phyloP scores from a whole-genome alignment of 768 basidiomycete species.

The Kockovaella imperatae region DNA sequence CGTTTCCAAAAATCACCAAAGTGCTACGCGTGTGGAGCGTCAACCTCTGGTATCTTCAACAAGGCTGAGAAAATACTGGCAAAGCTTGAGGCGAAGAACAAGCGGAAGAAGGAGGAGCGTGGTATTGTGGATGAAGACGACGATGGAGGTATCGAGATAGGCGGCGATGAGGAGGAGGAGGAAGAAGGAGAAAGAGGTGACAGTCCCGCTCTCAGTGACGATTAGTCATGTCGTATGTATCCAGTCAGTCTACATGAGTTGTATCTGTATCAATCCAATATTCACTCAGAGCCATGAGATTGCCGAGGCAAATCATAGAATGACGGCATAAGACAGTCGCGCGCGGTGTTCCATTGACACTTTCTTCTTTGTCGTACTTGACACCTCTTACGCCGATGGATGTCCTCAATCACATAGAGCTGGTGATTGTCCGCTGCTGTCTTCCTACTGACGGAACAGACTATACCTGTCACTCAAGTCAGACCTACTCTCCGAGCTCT shows the following conservation, averaged over 20 bases:
- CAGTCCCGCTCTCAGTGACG: too few species aligned
- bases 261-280: too few species aligned
- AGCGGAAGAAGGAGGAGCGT: conserved; percentile 49
- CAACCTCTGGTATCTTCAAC: conserved; percentile 95
- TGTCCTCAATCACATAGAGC: neutral
- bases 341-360: neutral
- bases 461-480: conserved; percentile 18
- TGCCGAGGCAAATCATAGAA: neutral
- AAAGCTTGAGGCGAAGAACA: conserved; percentile 67
- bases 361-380: neutral
- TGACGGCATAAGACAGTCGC: too few species aligned
- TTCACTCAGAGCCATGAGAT: neutral
- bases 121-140: conserved; percentile 44
- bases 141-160: conserved; percentile 37
- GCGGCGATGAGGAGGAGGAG: conserved; percentile 48
- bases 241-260: too few species aligned
- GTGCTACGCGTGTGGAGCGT: conserved; percentile 85
- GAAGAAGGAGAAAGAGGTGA: conserved; percentile 29
- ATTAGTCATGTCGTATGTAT: too few species aligned
- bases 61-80: conserved; percentile 80
- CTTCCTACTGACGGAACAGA: conserved; percentile 9
- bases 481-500: conserved; percentile 19
- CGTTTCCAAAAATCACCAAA: conserved; percentile 81
- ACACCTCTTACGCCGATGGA: neutral
- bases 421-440: neutral